Conservation (phyloP, 495 filamentous ascomycete genomes). For the Venustampulla echinocandica region DNA sequence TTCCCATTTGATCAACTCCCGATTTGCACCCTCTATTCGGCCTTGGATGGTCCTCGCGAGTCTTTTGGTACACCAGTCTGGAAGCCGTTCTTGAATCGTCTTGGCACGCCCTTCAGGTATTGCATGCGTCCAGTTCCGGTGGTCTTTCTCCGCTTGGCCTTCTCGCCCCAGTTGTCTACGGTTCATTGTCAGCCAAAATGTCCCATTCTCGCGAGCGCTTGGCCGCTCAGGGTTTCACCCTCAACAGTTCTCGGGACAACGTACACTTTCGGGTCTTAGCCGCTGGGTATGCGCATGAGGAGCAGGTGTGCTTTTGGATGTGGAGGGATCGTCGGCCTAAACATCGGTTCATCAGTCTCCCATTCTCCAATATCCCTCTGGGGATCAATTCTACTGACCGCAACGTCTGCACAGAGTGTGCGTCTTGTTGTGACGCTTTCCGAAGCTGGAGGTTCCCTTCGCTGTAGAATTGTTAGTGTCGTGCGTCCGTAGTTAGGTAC, state of each 20-base stretch:
- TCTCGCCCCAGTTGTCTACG: conserved; percentile 97
- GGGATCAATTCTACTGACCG: conserved; percentile 55
- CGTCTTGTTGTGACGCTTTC: conserved; percentile 98
- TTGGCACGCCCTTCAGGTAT: conserved; percentile 80
- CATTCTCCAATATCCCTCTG: not conserved
- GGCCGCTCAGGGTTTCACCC: not conserved
- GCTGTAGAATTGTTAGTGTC: conserved; percentile 21
- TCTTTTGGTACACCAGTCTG: conserved; percentile 82
- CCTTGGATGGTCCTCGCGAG: conserved; percentile 51
- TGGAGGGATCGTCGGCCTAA: conserved; percentile 90
- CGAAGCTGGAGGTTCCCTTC: conserved; percentile 96
- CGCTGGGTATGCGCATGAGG: conserved; percentile 93
- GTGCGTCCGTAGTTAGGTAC: conserved; percentile 4
- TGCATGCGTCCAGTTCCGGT: conserved; percentile 90
- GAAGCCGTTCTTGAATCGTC: conserved; percentile 95
- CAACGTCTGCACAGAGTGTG: conserved; percentile 99
- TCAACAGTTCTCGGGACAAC: conserved; percentile 32
- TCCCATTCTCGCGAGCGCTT: conserved; percentile 16
- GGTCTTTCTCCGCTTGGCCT: conserved; percentile 99
- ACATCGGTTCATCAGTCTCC: conserved; percentile 20
- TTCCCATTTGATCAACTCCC: conserved; percentile 19
- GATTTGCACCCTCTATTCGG: conserved; percentile 20
- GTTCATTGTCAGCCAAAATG: conserved; percentile 10
- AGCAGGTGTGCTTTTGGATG: conserved; percentile 98
- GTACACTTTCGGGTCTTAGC: conserved; percentile 98